These are phyloP conservation scores for Blepharisma stoltei DNA, from an alignment of 73 alveolate species.

Conservation along the genomic window DNA sequence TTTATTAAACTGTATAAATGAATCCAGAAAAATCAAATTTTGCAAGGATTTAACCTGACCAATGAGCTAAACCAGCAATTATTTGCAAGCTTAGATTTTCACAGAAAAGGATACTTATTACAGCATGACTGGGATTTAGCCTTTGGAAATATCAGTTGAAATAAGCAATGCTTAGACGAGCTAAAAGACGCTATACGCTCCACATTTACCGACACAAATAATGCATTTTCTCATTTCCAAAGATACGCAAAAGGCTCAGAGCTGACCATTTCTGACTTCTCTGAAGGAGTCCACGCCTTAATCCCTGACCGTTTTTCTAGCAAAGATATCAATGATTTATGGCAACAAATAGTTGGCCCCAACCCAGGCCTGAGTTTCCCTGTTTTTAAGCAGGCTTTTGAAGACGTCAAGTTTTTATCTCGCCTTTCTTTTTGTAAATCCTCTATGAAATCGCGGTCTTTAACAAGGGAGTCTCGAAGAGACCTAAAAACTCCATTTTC, in stretches of 20 bases:
- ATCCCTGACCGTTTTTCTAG: slow-evolving; percentile 54
- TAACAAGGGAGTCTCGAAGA: slow-evolving; percentile 15
- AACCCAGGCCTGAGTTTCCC: slow-evolving; percentile 33
- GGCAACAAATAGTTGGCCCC: slow-evolving; percentile 48
- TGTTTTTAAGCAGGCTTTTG: not conserved
- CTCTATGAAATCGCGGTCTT: not conserved
- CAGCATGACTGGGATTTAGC: slow-evolving; percentile 71
- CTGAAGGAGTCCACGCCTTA: slow-evolving; percentile 51
- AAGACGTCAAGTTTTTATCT: slow-evolving; percentile 2
- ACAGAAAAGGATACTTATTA: slow-evolving; percentile 77
- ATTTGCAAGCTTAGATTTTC: slow-evolving; percentile 77
- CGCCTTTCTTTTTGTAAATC: not conserved
- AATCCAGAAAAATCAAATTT: slow-evolving; percentile 54
- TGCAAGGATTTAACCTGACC: slow-evolving; percentile 79
- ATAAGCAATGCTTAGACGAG: slow-evolving; percentile 60
- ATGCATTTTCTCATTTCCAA: slow-evolving; percentile 71
- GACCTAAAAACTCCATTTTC: not conserved
- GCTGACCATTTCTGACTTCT: slow-evolving; percentile 34
- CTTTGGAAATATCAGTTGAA: slow-evolving; percentile 59
- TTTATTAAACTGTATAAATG: too few relatives aligned
- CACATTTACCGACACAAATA: slow-evolving; percentile 47
- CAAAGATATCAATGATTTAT: slow-evolving; percentile 47
- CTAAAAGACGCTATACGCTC: slow-evolving; percentile 54
- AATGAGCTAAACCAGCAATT: slow-evolving; percentile 52
- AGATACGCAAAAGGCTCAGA: slow-evolving; percentile 17